Base-by-base conservation (phyloP, 2,329 filamentous ascomycete genomes). In the Ascochyta fabae region DNA sequence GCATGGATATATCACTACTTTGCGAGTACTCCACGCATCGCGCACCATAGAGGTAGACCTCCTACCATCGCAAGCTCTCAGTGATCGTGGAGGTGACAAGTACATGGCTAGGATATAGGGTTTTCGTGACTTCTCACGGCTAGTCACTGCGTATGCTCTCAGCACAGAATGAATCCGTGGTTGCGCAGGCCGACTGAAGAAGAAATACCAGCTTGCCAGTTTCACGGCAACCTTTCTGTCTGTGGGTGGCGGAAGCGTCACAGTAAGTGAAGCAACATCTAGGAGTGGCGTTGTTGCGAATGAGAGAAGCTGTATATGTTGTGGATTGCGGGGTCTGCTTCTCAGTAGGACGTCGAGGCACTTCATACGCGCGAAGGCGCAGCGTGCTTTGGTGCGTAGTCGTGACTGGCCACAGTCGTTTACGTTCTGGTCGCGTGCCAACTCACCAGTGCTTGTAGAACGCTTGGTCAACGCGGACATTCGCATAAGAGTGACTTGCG, bases 351-450 rank as follows among this genome's bases (percentile, higher is more conserved):
- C 23, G 33, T 43, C 79, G 73, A 39, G 65, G 51, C 15, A 57
- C 67, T 22, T 70, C 72, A 58, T 62, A 62, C 9, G 72, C 63
- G 50, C 75, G 71, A 61, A 76, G 69, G 51, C 74, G 75, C 62
- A 76, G 72, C 60, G 70, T 75, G 70, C 68, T 58, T 61, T 55
- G 34, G 42, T 54, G 55, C 45, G 61, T 48, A 45, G 61, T 53
- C 63, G 64, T 73, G 64, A 73, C 60, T 71, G 67, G 69, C 52
- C 54, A 55, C 48, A 34, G 43, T 49, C 34, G 48, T 49, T 29
- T 24, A 43, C 49, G 43, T 48, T 56, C 24, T 64, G 66, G 68
- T 73, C 70, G 70, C 66, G 70, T 72, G 70, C 65, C 68, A 65
- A 49, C 60, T 62, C 67, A 67, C 51, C 64, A 64, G 40, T 44